Conservation (phyloP, 2,329 filamentous ascomycete genomes). For the Penicillium sp. region DNA sequence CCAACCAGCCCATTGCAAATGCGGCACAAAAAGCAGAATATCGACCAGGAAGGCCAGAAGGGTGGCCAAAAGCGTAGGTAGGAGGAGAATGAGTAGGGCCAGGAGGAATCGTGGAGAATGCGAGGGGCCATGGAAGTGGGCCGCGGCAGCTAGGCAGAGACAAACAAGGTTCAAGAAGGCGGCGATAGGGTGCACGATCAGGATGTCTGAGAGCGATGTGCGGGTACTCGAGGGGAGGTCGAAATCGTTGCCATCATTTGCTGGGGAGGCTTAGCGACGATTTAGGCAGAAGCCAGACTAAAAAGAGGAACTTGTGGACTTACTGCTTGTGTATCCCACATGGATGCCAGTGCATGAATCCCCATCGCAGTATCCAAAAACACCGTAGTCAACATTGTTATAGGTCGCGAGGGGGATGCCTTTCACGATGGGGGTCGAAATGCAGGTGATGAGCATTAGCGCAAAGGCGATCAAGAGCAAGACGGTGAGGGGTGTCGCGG, state of each 20-base stretch:
- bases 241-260: constrained; percentile 53
- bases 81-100: constrained; percentile 77
- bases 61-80: constrained; percentile 79
- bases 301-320: constrained; percentile 35
- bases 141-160: constrained; percentile 73
- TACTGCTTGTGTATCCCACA: constrained; percentile 85
- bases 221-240: constrained; percentile 64
- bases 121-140: constrained; percentile 82
- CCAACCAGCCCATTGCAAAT: constrained; percentile 91
- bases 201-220: constrained; percentile 75
- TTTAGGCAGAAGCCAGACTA: constrained; percentile 13
- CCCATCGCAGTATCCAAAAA: constrained; percentile 81
- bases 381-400: constrained; percentile 77
- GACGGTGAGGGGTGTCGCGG: constrained; percentile 85
- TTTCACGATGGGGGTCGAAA: constrained; percentile 89
- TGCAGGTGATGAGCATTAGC: constrained; percentile 77
- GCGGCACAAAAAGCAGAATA: constrained; percentile 89
- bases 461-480: constrained; percentile 83
- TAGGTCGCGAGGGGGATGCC: constrained; percentile 79
- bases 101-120: constrained; percentile 90
- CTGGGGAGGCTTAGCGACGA: constrained; percentile 18
- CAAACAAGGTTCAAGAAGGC: constrained; percentile 82
- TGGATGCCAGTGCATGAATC: constrained; percentile 67
- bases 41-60: constrained; percentile 90
- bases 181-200: constrained; percentile 90